Evolutionary conservation across 306 rosid species (phyloP), one percentile per base, ranked within the genome.

Genomic region (Rosa multiflora): DNA sequence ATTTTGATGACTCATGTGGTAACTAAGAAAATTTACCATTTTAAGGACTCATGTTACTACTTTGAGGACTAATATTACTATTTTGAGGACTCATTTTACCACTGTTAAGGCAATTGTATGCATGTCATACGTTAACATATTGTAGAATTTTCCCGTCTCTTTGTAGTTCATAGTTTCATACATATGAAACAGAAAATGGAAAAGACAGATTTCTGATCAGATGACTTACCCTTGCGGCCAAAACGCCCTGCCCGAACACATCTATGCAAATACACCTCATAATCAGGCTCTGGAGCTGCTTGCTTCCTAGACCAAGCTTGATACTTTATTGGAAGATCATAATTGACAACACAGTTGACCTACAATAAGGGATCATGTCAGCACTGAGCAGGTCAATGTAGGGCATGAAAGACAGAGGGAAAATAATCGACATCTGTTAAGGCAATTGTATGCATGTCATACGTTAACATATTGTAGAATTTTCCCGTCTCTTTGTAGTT

Each of bases 261-360:
- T 80, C 94, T 85, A 67, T 91, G 92, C 80, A 89, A 79, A 78
- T 89, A 91, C 70, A 89, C 91, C 86, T 89, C 92, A 76, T 18
- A 89, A 77, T 91, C 93, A 13, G 96, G 93, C 68, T 88, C 92
- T 0, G 68, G 79, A 42, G 32, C 18, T 69, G 1, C 52, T 12
- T 37, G 4, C 1, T 14, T 10, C 23, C 66, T 70, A 18, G 46
- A 83, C 9, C 8, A 29, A 67, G 63, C 12, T 44, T 70, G 75
- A 48, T 80, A 20, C 63, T 91, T 86, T 43, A 79, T 20, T 5
- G 92, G 97, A 63, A 89, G 94, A 78, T 89, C 94, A 77, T 83
- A 91, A 79, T 91, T 91, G 81, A 91, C 82, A 68, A 91, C 97
- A 87, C 88, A 80, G 81, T 91, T 91, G 55, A 89, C 82, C 97